A percentile compares a stretch with the other conserved stretches of the same genome.
phyloP scores from a whole-genome alignment of 2,329 filamentous ascomycete genomes.

The Fusarium hostae region DNA sequence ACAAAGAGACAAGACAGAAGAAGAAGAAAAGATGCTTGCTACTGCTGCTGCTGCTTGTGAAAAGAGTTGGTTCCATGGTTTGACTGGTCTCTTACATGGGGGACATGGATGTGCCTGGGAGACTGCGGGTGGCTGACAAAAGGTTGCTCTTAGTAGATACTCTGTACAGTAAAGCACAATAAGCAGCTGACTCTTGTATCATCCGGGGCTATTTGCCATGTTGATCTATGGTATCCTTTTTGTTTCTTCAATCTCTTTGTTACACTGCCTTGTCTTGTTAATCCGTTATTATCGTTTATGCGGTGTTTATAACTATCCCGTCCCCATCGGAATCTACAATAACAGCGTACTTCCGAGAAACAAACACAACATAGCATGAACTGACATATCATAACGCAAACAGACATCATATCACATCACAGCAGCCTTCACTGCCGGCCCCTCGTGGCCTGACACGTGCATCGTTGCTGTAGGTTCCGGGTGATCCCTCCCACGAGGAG shows the following conservation, averaged over 20 bases:
- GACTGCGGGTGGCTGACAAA: constrained; percentile 29
- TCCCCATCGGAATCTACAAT: neutral
- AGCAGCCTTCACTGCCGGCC: constrained; percentile 32
- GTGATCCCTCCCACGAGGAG: constrained; percentile 25
- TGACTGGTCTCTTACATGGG: constrained; percentile 12
- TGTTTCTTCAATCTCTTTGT: neutral
- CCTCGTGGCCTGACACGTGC: constrained; percentile 50
- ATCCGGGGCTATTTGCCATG: neutral
- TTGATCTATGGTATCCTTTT: constrained; percentile 3
- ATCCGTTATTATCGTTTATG: neutral
- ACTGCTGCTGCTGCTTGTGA: neutral
- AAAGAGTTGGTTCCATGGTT: constrained; percentile 14
- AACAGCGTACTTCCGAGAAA: neutral
- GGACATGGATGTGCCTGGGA: constrained; percentile 35
- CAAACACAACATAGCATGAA: neutral
- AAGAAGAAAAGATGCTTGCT: neutral
- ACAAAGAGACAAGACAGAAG: constrained; percentile 7
- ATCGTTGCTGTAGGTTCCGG: constrained; percentile 37
- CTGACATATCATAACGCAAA: neutral
- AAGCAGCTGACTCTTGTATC: constrained; percentile 28
- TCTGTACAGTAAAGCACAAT: neutral
- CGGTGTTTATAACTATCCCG: neutral
- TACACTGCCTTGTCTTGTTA: neutral
- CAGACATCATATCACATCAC: neutral
- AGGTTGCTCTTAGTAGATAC: neutral